Evolutionary conservation across 805 yeast species (phyloP).

Genomic region (Myxozyma lipomycoides): DNA sequence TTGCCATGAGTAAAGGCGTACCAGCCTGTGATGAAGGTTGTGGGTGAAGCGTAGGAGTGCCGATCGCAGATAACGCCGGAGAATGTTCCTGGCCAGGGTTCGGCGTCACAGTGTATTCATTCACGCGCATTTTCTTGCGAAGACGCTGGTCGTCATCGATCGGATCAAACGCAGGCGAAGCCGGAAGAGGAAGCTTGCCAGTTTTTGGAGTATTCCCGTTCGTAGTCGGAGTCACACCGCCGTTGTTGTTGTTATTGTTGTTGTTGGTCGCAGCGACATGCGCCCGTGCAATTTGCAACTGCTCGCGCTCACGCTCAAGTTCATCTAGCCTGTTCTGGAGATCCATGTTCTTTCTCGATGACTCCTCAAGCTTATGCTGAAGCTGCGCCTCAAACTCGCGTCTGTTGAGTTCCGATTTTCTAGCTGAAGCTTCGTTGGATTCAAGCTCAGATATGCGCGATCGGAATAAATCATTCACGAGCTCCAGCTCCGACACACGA

Average conservation of each 20-base stretch:
- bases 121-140: slow-evolving; percentile 24
- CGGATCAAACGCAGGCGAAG: slow-evolving; percentile 22
- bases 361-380: slow-evolving; percentile 26
- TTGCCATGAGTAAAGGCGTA: not conserved
- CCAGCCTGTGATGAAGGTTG: not conserved
- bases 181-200: slow-evolving; percentile 15
- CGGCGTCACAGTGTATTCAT: not conserved
- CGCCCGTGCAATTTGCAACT: not conserved
- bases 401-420: slow-evolving; percentile 34
- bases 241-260: slow-evolving; percentile 15
- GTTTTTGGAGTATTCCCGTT: slow-evolving; percentile 4
- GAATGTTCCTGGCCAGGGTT: not conserved
- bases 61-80: not conserved
- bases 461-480: slow-evolving; percentile 83
- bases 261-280: slow-evolving; percentile 4
- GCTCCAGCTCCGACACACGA: slow-evolving; percentile 79
- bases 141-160: slow-evolving; percentile 9
- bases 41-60: not conserved
- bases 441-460: slow-evolving; percentile 81
- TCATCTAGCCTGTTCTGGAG: slow-evolving; percentile 21
- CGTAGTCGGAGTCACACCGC: not conserved
- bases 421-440: slow-evolving; percentile 38
- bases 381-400: slow-evolving; percentile 50
- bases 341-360: slow-evolving; percentile 19
- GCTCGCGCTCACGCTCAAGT: slow-evolving; percentile 21